Base-by-base conservation (phyloP, 768 basidiomycete genomes). In the Auriscalpium orientale region DNA sequence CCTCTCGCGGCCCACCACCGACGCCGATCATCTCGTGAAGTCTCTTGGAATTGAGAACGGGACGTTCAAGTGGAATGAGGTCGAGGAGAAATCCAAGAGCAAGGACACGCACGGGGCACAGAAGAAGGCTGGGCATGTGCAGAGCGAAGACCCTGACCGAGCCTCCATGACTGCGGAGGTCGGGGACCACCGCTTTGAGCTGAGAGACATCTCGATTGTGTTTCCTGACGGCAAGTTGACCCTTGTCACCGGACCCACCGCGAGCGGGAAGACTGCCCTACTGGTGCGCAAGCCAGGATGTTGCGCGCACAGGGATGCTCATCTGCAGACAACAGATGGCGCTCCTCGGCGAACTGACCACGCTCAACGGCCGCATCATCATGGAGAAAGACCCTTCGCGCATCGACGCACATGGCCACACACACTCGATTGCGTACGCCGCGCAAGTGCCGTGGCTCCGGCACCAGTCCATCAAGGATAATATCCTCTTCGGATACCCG, bases 211-310 rank as follows among this genome's bases (percentile, higher is more conserved):
- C 37, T 73, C 75, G 34, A 72, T 94, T 35, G 65, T 73, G 47
- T 93, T 94, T 72, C 89, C 91, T 0, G 77, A 84, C 37, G 83
- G 85, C 10, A 66, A 82, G 66, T 70, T 94, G 16, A 82, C 87
- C 0, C 70, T 93, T 8, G 74, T 93, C 53, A 85, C 85, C 20
- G 87, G 87, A 1, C 87, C 89, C 0, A 91, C 89, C 6, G 91
- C 89, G 5, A 82, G 83, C 44, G 91, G 91, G 1, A 94, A 94
- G 72, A 89, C 86, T 0, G 89, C 90, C 0, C 68, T 91, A 1
- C 74, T 92, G 53, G 84, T 84, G 61, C 37, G 81, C 12, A 9
- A 15, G 13, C 49, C 12, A n/a, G 49, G 16, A 18, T 46, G 20
- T 18, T 15, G 2, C 37, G n/a, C n/a, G n/a, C n/a, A n/a, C n/a